Base-by-base conservation (phyloP, 2,329 filamentous ascomycete genomes). In the Fusarium pilosicola region DNA sequence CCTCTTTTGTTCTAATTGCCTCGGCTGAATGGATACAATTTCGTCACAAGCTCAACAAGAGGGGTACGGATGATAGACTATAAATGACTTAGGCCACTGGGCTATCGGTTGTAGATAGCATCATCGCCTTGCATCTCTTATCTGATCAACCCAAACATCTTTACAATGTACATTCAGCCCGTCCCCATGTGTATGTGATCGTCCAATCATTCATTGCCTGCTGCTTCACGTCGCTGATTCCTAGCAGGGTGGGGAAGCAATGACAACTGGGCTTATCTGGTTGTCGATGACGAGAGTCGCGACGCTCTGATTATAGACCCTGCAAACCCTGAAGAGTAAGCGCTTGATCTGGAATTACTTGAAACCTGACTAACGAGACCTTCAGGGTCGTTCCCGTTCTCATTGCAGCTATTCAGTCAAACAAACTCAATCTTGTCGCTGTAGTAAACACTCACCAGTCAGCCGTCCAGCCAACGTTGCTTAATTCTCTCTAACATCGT, bases 261-360 rank as follows among this genome's bases (percentile, higher is more conserved):
- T 6, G 28, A 56, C 22, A 56, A 56, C 9, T 56, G 54, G 54
- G 54, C 54, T 22, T 56, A 56, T 24, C 28, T 56, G 22, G 26
- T 56, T 20, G 54, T 45, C 12, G 38, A 56, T 17, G 28, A 32
- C 17, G 26, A 56, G 20, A 32, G 26, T 32, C 54, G 36, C 38
- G 38, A 56, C 12, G 36, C 54, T 24, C 8, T 56, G 13, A 12
- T 56, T 6, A 26, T 45, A 11, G 38, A 57, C 38, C 54, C 54
- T 10, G 54, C 54, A 1, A 57, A 57, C 13, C 38, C 38, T 15
- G 26, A 30, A 20, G 54, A 56, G 54, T 56, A 24, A 44, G 38
- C 7, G 0, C 12, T 24, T 24, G 22, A 24, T 15, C 38, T 45
- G 3, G 6, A 15, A 10, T 20, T 5, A 7, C 5, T 24, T 20